Conservation (phyloP, 345 rosid genomes). For the Fremontodendron californicum region DNA sequence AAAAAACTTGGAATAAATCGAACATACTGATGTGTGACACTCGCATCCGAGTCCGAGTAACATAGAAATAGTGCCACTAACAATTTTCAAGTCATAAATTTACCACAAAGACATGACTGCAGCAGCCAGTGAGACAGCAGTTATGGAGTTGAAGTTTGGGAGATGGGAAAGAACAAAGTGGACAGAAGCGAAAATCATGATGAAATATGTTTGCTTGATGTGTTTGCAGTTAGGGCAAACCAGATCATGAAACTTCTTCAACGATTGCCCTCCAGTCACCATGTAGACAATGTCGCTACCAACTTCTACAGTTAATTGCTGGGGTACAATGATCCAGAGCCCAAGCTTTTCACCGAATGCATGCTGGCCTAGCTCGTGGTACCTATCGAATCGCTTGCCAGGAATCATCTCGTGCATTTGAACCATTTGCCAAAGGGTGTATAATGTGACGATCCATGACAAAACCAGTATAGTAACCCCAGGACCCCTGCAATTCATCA, state of each 20-base stretch:
- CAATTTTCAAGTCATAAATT: neutral
- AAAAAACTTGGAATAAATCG: too few relatives aligned
- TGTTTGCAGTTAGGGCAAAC: slow-evolving; percentile 47
- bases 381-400: slow-evolving; percentile 70
- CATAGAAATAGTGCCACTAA: too few relatives aligned
- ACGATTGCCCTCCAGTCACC: slow-evolving; percentile 81
- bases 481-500: slow-evolving; percentile 53
- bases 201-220: slow-evolving; percentile 55
- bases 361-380: slow-evolving; percentile 69
- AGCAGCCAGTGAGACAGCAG: slow-evolving; percentile 59
- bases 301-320: slow-evolving; percentile 67
- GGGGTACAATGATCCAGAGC: slow-evolving; percentile 75
- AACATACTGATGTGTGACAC: too few relatives aligned
- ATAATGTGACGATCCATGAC: slow-evolving; percentile 72
- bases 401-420: slow-evolving; percentile 85
- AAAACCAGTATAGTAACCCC: slow-evolving; percentile 44
- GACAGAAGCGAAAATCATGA: slow-evolving; percentile 63
- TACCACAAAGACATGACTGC: slow-evolving; percentile 83
- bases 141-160: slow-evolving; percentile 73
- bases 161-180: slow-evolving; percentile 72
- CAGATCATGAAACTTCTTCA: slow-evolving; percentile 59
- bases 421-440: slow-evolving; percentile 92
- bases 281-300: slow-evolving; percentile 65
- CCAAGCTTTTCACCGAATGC: slow-evolving; percentile 85
- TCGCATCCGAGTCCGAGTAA: too few relatives aligned